These are phyloP conservation scores for Diplogelasinospora grovesii DNA, from an alignment of 495 filamentous ascomycete genomes.

Conservation along the genomic window DNA sequence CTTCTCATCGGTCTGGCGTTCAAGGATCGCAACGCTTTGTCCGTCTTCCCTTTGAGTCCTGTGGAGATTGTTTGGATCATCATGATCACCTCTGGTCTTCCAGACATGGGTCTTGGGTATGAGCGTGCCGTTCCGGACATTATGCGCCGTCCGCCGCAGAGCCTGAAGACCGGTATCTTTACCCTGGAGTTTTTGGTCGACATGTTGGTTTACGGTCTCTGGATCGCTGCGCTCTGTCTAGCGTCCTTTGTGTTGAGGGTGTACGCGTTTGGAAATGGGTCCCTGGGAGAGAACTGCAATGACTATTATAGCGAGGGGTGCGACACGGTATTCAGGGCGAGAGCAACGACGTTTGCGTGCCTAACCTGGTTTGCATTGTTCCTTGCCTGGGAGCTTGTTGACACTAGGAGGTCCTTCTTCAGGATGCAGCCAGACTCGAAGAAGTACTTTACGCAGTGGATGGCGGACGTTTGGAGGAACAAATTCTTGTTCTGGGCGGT, in stretches of 20 bases:
- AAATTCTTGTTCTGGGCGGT: slow-evolving; percentile 71
- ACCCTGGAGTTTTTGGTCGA: slow-evolving; percentile 60
- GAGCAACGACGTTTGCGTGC: slow-evolving; percentile 69
- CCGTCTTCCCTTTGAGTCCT: slow-evolving; percentile 68
- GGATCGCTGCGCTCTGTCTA: slow-evolving; percentile 55
- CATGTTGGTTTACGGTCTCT: slow-evolving; percentile 65
- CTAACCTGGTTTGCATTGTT: slow-evolving; percentile 69
- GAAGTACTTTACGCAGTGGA: slow-evolving; percentile 45
- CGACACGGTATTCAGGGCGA: slow-evolving; percentile 62
- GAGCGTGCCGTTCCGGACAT: slow-evolving; percentile 64
- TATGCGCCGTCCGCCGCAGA: slow-evolving; percentile 63
- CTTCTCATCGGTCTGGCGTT: slow-evolving; percentile 66
- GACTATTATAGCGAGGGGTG: slow-evolving; percentile 46
- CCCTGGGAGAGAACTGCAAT: slow-evolving; percentile 62
- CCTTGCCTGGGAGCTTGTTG: slow-evolving; percentile 68
- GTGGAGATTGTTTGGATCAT: slow-evolving; percentile 76
- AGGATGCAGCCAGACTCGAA: slow-evolving; percentile 53
- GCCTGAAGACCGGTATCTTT: slow-evolving; percentile 60
- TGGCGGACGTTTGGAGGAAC: slow-evolving; percentile 63
- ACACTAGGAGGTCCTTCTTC: slow-evolving; percentile 62
- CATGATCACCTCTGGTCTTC: slow-evolving; percentile 67
- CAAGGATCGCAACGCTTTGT: slow-evolving; percentile 55
- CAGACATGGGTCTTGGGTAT: slow-evolving; percentile 68
- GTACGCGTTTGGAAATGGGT: slow-evolving; percentile 63
- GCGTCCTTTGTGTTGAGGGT: slow-evolving; percentile 41